phyloP scores from a whole-genome alignment of 192 early-diverging fungal species.

The Coemansia sp. region DNA sequence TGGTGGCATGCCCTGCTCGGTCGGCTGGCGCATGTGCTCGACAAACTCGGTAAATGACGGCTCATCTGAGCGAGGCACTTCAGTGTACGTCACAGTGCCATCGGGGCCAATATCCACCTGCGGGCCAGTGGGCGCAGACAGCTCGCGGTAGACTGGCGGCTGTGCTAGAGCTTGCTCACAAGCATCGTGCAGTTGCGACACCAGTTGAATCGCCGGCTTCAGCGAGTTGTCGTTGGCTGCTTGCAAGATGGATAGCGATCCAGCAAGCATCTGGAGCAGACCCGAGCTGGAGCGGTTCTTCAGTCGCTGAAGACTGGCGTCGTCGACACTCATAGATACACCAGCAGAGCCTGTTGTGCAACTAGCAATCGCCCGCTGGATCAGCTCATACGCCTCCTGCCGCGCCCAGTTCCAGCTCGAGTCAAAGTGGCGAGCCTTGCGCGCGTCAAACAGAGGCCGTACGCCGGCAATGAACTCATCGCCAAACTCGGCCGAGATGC shows the following conservation, averaged over 20 bases:
- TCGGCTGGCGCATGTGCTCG: slow-evolving; percentile 67
- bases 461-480: slow-evolving; percentile 78
- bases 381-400: too few species aligned
- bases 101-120: slow-evolving; percentile 70
- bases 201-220: slow-evolving; percentile 54
- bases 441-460: slow-evolving; percentile 73
- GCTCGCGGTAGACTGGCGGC: slow-evolving; percentile 85
- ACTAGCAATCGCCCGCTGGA: slow-evolving; percentile 83
- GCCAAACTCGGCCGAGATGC: slow-evolving; percentile 82
- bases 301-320: slow-evolving; percentile 40
- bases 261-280: slow-evolving; percentile 80
- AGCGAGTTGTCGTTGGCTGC: slow-evolving; percentile 67
- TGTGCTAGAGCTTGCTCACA: slow-evolving; percentile 71
- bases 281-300: slow-evolving; percentile 81
- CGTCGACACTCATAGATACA: slow-evolving; percentile 74
- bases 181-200: slow-evolving; percentile 72
- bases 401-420: slow-evolving; percentile 95
- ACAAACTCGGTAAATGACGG: slow-evolving; percentile 87
- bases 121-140: slow-evolving; percentile 79
- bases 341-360: slow-evolving; percentile 13
- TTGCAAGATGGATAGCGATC: slow-evolving; percentile 58
- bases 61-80: slow-evolving; percentile 73
- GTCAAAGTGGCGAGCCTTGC: slow-evolving; percentile 86
- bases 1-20: slow-evolving; percentile 57
- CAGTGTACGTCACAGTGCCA: slow-evolving; percentile 79